Evolutionary conservation across 176 grass and related monocot genomes (phyloP).

Genomic region (Elaeis guineensis): DNA sequence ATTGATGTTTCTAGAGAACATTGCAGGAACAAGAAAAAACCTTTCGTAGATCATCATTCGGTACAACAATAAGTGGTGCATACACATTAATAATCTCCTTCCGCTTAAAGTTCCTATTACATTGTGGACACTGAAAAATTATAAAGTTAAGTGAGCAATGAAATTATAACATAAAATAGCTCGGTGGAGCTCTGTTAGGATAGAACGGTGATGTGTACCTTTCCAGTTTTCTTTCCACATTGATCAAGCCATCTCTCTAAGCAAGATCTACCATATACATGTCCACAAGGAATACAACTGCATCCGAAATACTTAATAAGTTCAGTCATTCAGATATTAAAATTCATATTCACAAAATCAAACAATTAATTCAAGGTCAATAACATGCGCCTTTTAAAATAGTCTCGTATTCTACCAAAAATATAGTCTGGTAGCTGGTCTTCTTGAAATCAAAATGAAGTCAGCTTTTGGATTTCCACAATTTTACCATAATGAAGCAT

Average conservation of each 20-base stretch:
- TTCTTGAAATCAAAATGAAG: too few relatives aligned
- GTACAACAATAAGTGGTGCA: constrained; percentile 67
- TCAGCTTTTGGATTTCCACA: too few relatives aligned
- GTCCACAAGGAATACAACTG: constrained; percentile 97
- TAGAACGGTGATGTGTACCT: constrained; percentile 22
- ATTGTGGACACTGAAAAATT: constrained; percentile 74
- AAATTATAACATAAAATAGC: too few relatives aligned
- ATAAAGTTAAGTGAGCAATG: not conserved
- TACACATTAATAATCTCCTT: constrained; percentile 81
- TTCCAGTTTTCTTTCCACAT: constrained; percentile 51
- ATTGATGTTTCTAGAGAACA: constrained; percentile 19
- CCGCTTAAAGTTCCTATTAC: constrained; percentile 43
- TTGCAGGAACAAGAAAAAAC: constrained; percentile 28
- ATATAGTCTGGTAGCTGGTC: too few relatives aligned
- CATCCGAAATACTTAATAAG: constrained; percentile 20
- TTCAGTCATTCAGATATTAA: not conserved
- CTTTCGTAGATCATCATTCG: constrained; percentile 88
- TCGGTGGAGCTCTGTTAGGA: too few relatives aligned
- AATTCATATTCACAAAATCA: constrained; percentile 11
- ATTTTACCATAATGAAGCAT: too few relatives aligned
- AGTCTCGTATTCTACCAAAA: too few relatives aligned
- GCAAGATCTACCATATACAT: constrained; percentile 91
- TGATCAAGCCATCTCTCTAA: constrained; percentile 69
- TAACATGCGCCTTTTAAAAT: not conserved
- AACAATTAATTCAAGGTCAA: not conserved